phyloP scores from a whole-genome alignment of 1,139 yeast genomes.

The Debaryomyces coudertii region DNA sequence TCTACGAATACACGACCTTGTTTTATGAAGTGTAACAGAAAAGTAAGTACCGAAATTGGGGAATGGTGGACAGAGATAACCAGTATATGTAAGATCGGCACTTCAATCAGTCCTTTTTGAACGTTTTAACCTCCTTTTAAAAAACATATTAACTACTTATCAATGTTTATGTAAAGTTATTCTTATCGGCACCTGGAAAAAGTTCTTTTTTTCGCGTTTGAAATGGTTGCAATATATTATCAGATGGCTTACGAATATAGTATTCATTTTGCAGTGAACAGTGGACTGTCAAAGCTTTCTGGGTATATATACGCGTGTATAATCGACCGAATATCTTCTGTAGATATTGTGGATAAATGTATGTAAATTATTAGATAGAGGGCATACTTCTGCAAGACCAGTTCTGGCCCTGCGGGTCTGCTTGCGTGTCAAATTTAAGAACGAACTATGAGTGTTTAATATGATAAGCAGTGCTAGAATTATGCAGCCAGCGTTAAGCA shows the following conservation, averaged over 20 bases:
- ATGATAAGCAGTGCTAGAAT: background rate
- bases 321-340: too few species aligned
- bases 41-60: background rate
- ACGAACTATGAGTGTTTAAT: background rate
- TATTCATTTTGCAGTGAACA: background rate
- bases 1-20: background rate
- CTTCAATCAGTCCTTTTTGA: too few species aligned
- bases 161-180: background rate
- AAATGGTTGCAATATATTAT: slow-evolving; percentile 9
- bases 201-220: slow-evolving; percentile 6
- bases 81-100: too few species aligned
- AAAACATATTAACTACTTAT: background rate
- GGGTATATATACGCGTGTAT: too few species aligned
- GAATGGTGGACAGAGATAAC: too few species aligned
- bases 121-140: background rate
- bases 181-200: slow-evolving; percentile 10
- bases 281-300: too few species aligned
- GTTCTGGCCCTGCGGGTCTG: slow-evolving; percentile 4
- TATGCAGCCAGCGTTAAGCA: too few species aligned
- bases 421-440: background rate
- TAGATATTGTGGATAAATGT: too few species aligned
- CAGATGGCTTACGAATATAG: background rate
- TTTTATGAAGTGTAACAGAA: too few species aligned
- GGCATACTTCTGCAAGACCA: background rate
- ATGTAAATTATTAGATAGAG: background rate